Base-by-base conservation (phyloP, 2,329 filamentous ascomycete genomes). In the Fusarium algeriense region DNA sequence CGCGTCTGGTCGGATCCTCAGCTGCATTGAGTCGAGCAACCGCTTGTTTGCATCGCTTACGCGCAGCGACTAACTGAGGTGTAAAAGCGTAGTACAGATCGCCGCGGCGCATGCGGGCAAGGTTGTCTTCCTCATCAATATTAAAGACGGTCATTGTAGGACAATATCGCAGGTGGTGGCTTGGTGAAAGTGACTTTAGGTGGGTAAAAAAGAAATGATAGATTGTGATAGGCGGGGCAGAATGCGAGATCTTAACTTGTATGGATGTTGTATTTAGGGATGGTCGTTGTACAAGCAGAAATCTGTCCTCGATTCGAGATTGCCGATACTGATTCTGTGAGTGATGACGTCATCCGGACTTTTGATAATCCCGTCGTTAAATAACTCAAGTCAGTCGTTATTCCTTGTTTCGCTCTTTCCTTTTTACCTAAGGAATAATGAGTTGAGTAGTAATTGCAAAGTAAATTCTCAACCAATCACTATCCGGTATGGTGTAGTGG, bases 11-110 rank as follows among this genome's bases (percentile, higher is more conserved):
- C 8, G 88, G 84, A 9, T 91, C 86, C 11, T 86, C 87, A 1
- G 88, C 86, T 50, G 83, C 84, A 80, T 94, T 95, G 82, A 90
- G 94, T 28, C 84, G 84, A 26, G 85, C 79, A 73, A 87, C 89
- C 1, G 92, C 92, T 35, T 83, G 80, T 44, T 85, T 85, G 79
- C 91, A 93, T 17, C 89, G 85, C n/a, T 83, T 81, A 20, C 93
- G 88, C 41, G 86, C 90, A 2, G 86, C 88, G 4, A 88, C 81
- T 7, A 96, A 82, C 37, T 92, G 87, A 0, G 92, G 91, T 2
- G 88, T 88, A 76, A 95, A 95, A 44, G 92, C 89, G 73, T 90
- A 87, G 80, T 94, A 95, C 14, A 95, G 85, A 78, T 95, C 90
- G 52, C 92, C 92, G 17, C 85, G 83, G 50, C 83, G 80, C 90